Base-by-base conservation (phyloP, 2,329 filamentous ascomycete species). In the Teratosphaeria zuluensis region DNA sequence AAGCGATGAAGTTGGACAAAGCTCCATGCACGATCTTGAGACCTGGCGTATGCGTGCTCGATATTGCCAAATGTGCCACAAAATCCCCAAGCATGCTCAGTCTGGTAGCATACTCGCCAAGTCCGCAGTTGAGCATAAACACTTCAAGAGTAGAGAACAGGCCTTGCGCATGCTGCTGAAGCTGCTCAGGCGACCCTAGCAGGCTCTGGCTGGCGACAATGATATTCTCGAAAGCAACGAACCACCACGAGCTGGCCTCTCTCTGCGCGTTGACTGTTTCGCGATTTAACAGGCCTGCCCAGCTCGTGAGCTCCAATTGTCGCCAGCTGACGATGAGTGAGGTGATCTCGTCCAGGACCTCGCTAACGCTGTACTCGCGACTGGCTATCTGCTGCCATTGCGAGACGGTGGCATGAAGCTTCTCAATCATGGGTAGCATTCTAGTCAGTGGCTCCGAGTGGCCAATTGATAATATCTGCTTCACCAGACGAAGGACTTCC, bases 331-430 rank as follows among this genome's bases (percentile, higher is more conserved):
- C 87, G 56, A 96, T 87, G 30, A 90, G 82, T 55, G 84, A 83
- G 0, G 92, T 96, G 12, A 97, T 75, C 52, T 84, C 82, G 61
- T 95, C 87, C 64, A 95, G 91, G 1, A 92, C 77, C 9, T 80
- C 72, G 1, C 81, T 79, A 1, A 87, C 88, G 9, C 84, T 87
- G 71, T 89, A 89, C 42, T 88, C 84, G 62, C 84, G 84, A 76
- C 90, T 95, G 2, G 92, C 92, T 74, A 96, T 92, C 51, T 88
- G 86, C 71, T 99, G 91, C 94, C 94, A 99, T 73, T 97, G 91
- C 63, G 96, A 87, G 54, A 99, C 83, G 64, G 87, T 86, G 0
- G 80, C 81, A 73, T 97, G 89, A 4, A 99, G 79, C 63, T 92
- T 90, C 73, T 99, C 95, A 2, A 94, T 81, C 69, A 88, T 90